Conservation (phyloP, 2,329 filamentous ascomycete genomes). For the Colletotrichum magnum region DNA sequence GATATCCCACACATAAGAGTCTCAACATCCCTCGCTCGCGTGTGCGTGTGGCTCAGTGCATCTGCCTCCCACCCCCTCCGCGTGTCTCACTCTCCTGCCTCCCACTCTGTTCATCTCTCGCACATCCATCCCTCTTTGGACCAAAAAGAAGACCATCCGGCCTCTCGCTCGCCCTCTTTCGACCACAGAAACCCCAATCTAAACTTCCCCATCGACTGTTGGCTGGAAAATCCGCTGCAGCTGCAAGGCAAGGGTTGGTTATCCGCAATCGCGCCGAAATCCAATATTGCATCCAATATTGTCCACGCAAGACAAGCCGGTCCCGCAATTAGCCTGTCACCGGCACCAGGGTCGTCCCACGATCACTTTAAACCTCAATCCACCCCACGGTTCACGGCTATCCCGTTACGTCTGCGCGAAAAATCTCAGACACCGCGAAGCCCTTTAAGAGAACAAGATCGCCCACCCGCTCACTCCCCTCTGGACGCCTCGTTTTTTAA, state of each 20-base stretch:
- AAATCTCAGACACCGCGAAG: constrained; percentile 27
- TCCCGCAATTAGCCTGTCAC: constrained; percentile 40
- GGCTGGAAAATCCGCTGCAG: constrained; percentile 12
- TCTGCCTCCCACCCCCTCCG: constrained; percentile 9
- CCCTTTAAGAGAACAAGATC: constrained; percentile 23
- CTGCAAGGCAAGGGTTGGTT: constrained; percentile 33
- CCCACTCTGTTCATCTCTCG: no score
- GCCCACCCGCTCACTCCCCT: constrained; percentile 2
- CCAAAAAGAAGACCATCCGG: constrained; percentile 5
- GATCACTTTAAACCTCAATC: constrained; percentile 37
- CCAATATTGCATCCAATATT: constrained; percentile 41
- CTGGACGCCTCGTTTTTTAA: constrained; percentile 15
- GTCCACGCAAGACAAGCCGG: constrained; percentile 36
- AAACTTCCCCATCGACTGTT: constrained; percentile 28
- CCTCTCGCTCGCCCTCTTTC: constrained; percentile 14
- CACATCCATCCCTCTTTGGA: constrained; percentile 10
- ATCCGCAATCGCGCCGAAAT: constrained; percentile 39
- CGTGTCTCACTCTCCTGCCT: constrained; percentile 38
- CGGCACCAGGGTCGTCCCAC: constrained; percentile 36
- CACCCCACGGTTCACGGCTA: constrained; percentile 35
- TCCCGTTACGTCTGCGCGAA: constrained; percentile 15
- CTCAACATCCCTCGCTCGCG: constrained; percentile 37
- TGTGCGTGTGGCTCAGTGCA: constrained; percentile 21
- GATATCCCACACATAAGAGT: constrained; percentile 34
- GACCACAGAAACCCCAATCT: constrained; percentile 18